These are phyloP conservation scores for Nevesoporus exiguus DNA, from an alignment of 768 basidiomycete genomes.

Conservation along the genomic window DNA sequence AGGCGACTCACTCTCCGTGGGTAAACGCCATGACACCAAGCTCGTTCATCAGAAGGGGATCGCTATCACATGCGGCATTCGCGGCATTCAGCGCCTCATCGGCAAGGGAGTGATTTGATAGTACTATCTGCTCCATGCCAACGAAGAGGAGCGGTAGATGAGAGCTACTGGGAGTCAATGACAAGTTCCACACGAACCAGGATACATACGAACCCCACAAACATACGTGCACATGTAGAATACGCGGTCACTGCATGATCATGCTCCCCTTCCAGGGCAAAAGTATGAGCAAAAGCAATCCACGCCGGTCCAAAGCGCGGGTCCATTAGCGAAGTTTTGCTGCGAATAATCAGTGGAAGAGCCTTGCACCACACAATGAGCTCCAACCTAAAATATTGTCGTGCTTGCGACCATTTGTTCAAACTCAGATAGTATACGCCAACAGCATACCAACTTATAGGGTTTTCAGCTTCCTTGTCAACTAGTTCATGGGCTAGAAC, in stretches of 20 bases:
- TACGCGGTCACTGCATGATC: constrained; percentile 98
- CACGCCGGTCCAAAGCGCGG: constrained; percentile 95
- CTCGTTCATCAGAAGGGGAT: constrained; percentile 90
- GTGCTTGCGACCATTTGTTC: constrained; percentile 84
- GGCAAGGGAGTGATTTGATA: constrained; percentile 78
- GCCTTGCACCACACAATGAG: not conserved
- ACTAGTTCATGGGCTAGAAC: constrained; percentile 96
- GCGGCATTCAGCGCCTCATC: constrained; percentile 88
- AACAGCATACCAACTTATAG: constrained; percentile 97
- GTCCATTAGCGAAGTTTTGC: constrained; percentile 96
- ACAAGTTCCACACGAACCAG: not conserved
- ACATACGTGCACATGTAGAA: constrained; percentile 93
- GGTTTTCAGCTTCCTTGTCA: constrained; percentile 88
- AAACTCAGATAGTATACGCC: constrained; percentile 93
- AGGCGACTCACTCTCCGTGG: constrained; percentile 63
- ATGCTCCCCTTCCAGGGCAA: constrained; percentile 96
- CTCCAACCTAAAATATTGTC: constrained; percentile 89
- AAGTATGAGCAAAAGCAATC: constrained; percentile 97
- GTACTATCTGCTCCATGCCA: constrained; percentile 95
- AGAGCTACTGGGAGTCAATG: constrained; percentile 55
- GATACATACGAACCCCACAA: constrained; percentile 72
- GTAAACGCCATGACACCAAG: constrained; percentile 90
- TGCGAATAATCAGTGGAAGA: constrained; percentile 29
- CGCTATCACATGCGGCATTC: constrained; percentile 74
- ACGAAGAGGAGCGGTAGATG: constrained; percentile 94